These are phyloP conservation scores for Verticillium isaacii DNA, from an alignment of 2,329 filamentous ascomycete genomes.

Conservation along the genomic window DNA sequence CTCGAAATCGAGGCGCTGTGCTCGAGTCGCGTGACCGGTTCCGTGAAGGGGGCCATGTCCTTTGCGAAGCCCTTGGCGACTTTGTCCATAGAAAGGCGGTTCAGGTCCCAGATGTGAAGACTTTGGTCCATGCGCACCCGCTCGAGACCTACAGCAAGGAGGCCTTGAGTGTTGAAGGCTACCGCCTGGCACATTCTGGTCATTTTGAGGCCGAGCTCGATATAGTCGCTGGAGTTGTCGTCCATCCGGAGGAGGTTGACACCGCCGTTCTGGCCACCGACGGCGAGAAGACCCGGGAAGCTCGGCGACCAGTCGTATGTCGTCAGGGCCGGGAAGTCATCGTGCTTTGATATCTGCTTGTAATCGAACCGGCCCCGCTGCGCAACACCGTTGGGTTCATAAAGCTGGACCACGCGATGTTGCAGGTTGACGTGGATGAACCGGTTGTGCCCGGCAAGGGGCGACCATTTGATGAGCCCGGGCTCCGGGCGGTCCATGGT, in stretches of 20 bases:
- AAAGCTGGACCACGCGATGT: slow-evolving; percentile 58
- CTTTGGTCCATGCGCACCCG: slow-evolving; percentile 77
- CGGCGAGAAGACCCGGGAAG: slow-evolving; percentile 62
- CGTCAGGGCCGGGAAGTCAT: slow-evolving; percentile 59
- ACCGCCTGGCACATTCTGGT: slow-evolving; percentile 77
- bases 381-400: slow-evolving; percentile 56
- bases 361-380: slow-evolving; percentile 54
- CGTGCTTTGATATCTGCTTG: slow-evolving; percentile 51
- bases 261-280: slow-evolving; percentile 71
- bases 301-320: slow-evolving; percentile 64
- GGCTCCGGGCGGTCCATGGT: slow-evolving; percentile 57
- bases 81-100: slow-evolving; percentile 48
- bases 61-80: slow-evolving; percentile 44
- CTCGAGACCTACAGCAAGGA: slow-evolving; percentile 75
- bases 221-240: slow-evolving; percentile 59
- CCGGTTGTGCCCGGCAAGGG: slow-evolving; percentile 51
- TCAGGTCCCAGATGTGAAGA: slow-evolving; percentile 78
- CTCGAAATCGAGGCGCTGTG: slow-evolving; percentile 73
- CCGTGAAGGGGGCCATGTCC: slow-evolving; percentile 43
- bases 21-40: slow-evolving; percentile 56
- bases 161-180: slow-evolving; percentile 67
- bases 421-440: slow-evolving; percentile 64
- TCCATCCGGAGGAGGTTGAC: slow-evolving; percentile 71
- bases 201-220: slow-evolving; percentile 68
- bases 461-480: slow-evolving; percentile 63